Conservation (phyloP, 371 early-diverging fungal species). For the Mucor ambiguus region DNA sequence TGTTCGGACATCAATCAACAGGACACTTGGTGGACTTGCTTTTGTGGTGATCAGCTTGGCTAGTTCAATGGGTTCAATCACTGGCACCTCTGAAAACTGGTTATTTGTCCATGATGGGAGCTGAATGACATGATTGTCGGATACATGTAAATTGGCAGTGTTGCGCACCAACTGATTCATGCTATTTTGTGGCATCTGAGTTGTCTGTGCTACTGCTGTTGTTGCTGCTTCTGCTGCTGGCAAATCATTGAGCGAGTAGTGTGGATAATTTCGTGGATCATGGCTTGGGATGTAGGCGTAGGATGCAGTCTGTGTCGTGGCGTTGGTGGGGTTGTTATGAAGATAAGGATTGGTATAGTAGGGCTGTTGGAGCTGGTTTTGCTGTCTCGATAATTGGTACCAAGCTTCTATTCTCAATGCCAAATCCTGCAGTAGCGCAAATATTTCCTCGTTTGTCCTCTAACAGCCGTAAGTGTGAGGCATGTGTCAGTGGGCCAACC, state of each 20-base stretch:
- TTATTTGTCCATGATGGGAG: conserved; percentile 21
- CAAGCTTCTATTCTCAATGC: conserved; percentile 17
- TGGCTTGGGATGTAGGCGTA: conserved; percentile 20
- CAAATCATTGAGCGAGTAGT: conserved; percentile 18
- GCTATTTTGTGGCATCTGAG: background rate
- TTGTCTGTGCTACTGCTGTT: background rate
- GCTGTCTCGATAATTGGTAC: conserved; percentile 1
- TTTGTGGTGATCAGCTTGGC: conserved; percentile 30
- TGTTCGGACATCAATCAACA: conserved; percentile 78
- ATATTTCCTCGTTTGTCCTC: conserved; percentile 23
- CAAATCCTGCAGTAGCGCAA: conserved; percentile 19
- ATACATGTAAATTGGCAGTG: conserved; percentile 8
- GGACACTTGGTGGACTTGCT: conserved; percentile 43
- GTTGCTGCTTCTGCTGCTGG: background rate
- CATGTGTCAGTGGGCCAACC: background rate
- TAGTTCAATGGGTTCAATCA: conserved; percentile 40
- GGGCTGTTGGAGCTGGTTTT: background rate
- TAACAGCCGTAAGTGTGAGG: no score
- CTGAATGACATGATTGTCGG: background rate
- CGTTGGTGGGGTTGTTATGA: conserved; percentile 6
- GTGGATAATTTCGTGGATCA: conserved; percentile 22
- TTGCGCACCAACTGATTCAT: conserved; percentile 3
- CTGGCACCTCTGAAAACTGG: conserved; percentile 27
- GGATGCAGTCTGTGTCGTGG: conserved; percentile 6
- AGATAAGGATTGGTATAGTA: conserved; percentile 6